Conservation (phyloP, 495 filamentous ascomycete species). For the Daldinia bambusicola region DNA sequence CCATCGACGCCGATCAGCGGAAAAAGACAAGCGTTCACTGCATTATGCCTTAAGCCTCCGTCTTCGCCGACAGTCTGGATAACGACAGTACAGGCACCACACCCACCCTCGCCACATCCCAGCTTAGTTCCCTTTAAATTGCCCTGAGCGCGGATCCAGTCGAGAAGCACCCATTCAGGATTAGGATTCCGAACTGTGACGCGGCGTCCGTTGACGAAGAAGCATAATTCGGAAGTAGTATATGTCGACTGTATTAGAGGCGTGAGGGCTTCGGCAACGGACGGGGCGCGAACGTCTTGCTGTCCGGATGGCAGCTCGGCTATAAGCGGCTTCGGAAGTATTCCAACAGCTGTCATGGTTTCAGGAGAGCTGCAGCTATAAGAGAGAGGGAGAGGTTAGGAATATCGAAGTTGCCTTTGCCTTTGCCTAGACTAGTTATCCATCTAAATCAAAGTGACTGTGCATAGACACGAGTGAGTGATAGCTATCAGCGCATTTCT, state of each 20-base stretch:
- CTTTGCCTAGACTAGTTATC: neutral
- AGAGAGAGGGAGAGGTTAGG: neutral
- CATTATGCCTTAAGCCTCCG: slow-evolving; percentile 78
- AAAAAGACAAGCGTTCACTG: slow-evolving; percentile 86
- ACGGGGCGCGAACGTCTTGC: slow-evolving; percentile 18
- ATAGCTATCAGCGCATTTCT: neutral
- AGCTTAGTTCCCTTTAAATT: slow-evolving; percentile 42
- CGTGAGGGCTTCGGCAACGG: slow-evolving; percentile 38
- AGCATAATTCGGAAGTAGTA: slow-evolving; percentile 43
- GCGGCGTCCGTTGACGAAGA: slow-evolving; percentile 50
- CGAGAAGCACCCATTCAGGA: slow-evolving; percentile 46
- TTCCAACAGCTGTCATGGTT: slow-evolving; percentile 32
- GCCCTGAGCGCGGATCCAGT: slow-evolving; percentile 42
- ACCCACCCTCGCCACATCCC: slow-evolving; percentile 86
- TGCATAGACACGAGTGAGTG: neutral
- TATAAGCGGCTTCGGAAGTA: slow-evolving; percentile 34
- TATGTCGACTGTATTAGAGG: slow-evolving; percentile 41
- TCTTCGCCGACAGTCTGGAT: slow-evolving; percentile 82
- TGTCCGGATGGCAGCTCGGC: neutral
- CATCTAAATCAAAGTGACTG: neutral
- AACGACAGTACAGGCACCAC: slow-evolving; percentile 89
- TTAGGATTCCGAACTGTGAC: slow-evolving; percentile 45
- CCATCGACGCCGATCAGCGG: slow-evolving; percentile 86
- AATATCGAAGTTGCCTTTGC: neutral
- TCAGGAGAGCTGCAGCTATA: neutral